These are phyloP conservation scores for Orbilia oligospora DNA, from an alignment of 2,329 filamentous ascomycete species.

Conservation along the genomic window DNA sequence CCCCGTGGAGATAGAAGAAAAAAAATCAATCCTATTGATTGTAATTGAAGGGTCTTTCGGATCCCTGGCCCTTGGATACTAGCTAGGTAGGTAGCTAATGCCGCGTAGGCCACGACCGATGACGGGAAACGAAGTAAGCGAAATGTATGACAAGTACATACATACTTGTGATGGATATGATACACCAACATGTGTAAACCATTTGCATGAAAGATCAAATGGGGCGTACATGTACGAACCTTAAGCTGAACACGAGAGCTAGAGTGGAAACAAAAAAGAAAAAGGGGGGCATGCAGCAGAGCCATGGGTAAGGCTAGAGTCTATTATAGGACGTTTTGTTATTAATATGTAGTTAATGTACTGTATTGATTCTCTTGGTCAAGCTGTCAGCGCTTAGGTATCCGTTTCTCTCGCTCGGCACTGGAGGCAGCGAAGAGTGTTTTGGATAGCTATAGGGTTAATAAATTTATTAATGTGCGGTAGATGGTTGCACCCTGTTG, in stretches of 20 bases:
- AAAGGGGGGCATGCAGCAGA: neutral
- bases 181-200: slow-evolving; percentile 20
- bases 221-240: neutral
- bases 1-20: neutral
- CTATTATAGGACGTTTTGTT: neutral
- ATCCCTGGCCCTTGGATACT: neutral
- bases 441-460: neutral
- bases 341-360: neutral
- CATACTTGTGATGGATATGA: slow-evolving; percentile 1
- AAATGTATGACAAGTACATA: slow-evolving; percentile 13
- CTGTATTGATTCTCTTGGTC: neutral
- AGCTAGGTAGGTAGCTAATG: too few species aligned
- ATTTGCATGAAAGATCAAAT: slow-evolving; percentile 6
- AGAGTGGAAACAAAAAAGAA: neutral
- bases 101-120: slow-evolving; percentile 5
- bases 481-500: slow-evolving; percentile 23
- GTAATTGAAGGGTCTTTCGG: neutral
- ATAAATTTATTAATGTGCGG: neutral
- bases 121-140: slow-evolving; percentile 1
- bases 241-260: neutral
- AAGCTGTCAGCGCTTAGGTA: neutral
- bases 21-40: neutral
- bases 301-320: neutral
- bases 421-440: too few species aligned
- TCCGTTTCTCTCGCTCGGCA: neutral